Evolutionary conservation across 1,284 basidiomycete species (phyloP), one percentile per base, ranked within the genome.

Genomic region (Cutaneotrichosporon dermatis): DNA sequence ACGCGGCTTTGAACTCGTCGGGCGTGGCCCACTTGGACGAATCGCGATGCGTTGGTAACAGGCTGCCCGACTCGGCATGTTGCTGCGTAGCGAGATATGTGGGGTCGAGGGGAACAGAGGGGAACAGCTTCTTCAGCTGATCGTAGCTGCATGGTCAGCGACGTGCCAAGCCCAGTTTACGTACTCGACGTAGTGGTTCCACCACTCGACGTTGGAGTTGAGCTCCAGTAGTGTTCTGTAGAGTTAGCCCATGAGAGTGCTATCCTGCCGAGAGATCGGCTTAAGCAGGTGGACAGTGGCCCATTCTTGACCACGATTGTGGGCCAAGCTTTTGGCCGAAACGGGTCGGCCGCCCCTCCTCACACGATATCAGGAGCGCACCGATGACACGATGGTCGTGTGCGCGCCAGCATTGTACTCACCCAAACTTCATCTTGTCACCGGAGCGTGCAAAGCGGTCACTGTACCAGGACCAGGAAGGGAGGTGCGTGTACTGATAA

Each of bases 131-230:
- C 80, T 95, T 96, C 68, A 96, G 82, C 0, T 85, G 81, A 69
- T 91, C 90, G 72, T 94, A 94, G 49, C 90, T 88, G 66, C 11
- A 8, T 51, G 40, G 44, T 54, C 36, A 54, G 46, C n/a, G 4
- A 16, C 34, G 11, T 10, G 25, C 25, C n/a, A 45, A 9, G 50
- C 13, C 12, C 41, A 39, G 36, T 34, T 41, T 10, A 71, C 76
- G 66, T 58, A 78, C 75, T 79, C 77, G 62, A 98, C 88, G 74
- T 97, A 97, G 65, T 93, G 86, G 69, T 92, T 89, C 84, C 88
- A 89, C 93, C 94, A 97, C 64, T 97, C 93, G 1, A 92, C 83
- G 44, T 94, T 90, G 25, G 90, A 88, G 71, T 97, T 96, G 79
- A 95, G 93, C 74, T 94, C 90, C 64, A 96, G 83, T 12, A 91